Evolutionary conservation across 306 rosid species (phyloP).

Genomic region (Citrullus mucosospermus): DNA sequence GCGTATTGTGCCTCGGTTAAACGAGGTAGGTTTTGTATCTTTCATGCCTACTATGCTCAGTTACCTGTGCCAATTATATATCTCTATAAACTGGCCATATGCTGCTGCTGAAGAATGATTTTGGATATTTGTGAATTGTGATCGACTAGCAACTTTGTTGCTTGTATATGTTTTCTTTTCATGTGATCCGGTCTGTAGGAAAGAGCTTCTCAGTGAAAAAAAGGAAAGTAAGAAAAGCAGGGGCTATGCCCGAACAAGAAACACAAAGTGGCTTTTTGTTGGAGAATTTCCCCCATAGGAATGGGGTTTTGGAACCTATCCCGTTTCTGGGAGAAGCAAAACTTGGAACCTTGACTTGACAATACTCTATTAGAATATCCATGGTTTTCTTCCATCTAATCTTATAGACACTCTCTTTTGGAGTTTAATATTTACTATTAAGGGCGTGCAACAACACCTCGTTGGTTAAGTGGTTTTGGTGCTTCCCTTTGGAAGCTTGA

Average conservation of each 20-base stretch:
- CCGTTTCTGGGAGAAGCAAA: no score
- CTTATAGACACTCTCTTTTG: background rate
- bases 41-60: background rate
- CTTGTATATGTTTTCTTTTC: background rate
- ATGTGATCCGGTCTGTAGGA: background rate
- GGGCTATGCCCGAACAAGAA: background rate
- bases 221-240: background rate
- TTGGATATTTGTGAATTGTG: background rate
- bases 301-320: no score
- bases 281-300: no score
- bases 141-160: background rate
- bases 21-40: conserved; percentile 47
- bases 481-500: no score
- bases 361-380: background rate
- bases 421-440: no score
- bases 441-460: no score
- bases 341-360: background rate
- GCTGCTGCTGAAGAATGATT: background rate
- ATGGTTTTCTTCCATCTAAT: background rate
- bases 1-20: conserved; percentile 88
- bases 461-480: no score
- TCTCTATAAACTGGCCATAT: background rate
- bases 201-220: background rate
- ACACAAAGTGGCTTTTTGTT: background rate
- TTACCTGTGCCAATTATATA: background rate